A percentile compares a stretch with the other conserved stretches of the same genome.
phyloP scores from a whole-genome alignment of 306 rosid species.

The Gastrolobium bilobum region DNA sequence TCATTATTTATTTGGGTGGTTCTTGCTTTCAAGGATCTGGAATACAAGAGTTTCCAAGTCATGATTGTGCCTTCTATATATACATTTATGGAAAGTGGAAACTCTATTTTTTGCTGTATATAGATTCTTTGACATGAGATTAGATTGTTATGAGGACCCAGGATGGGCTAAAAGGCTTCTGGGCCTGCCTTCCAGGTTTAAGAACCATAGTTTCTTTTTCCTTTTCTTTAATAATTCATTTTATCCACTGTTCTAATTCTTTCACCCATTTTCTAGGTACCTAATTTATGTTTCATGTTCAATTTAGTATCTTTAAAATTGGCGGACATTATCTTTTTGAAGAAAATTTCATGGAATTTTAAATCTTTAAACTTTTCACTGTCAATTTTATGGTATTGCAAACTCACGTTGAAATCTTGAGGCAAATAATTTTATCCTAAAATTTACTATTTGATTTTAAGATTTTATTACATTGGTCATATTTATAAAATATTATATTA shows the following conservation, averaged over 20 bases:
- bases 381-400: too few species aligned
- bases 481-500: too few species aligned
- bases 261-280: neutral
- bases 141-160: conserved; percentile 28
- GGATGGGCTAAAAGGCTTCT: conserved; percentile 8
- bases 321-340: too few species aligned
- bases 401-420: too few species aligned
- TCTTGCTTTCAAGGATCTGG: conserved; percentile 50
- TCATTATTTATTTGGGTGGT: conserved; percentile 55
- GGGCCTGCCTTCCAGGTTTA: neutral
- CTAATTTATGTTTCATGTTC: too few species aligned
- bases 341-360: too few species aligned
- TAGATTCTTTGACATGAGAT: conserved; percentile 58
- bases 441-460: too few species aligned
- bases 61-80: conserved; percentile 26
- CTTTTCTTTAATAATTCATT: neutral
- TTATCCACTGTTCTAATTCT: neutral
- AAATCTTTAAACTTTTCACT: too few species aligned
- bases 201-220: neutral
- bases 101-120: conserved; percentile 79
- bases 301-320: too few species aligned
- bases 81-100: conserved; percentile 22
- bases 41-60: conserved; percentile 52
- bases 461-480: too few species aligned
- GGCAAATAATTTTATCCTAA: too few species aligned